Base-by-base conservation (phyloP, 2,329 filamentous ascomycete genomes). In the Pseudogymnoascus sp. region DNA sequence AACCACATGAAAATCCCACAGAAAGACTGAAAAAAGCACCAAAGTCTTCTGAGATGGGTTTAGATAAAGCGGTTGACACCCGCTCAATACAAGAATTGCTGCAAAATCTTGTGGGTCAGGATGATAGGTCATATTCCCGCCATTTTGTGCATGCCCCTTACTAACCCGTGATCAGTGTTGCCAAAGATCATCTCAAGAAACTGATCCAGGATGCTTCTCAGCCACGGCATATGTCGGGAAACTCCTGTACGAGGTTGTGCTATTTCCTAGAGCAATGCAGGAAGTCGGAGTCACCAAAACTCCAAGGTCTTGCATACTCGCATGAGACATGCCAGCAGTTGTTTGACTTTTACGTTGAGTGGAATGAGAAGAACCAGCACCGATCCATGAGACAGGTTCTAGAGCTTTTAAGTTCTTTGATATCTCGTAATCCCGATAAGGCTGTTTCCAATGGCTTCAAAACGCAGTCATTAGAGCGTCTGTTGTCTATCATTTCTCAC, bases 321-420 rank as follows among this genome's bases (percentile, higher is more conserved):
- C 71, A 76, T 63, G 68, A 74, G 30, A 78, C 80, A 3, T 77
- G 75, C 18, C 65, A 78, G 58, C 73, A 74, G 59, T 72, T 87
- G 22, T 85, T 86, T 72, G 75, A 80, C 60, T 86, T 85, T 67
- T 88, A 84, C 68, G 75, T 87, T 58, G 83, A 86, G 67, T 87
- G 84, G 83, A 86, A 85, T 66, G 84, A 87, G 67, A 82, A 82
- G 61, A 84, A 87, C 67, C 81, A 84, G 63, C 82, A 86, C 66
- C 77, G 84, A 9, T 84, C 84, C 36, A 82, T 87, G 80, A 81
- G 80, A 64, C 77, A 86, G 62, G 79, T 86, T 4, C 75, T 87
- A 33, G 84, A 87, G 65, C 73, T 85, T 18, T 72, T 86, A 20
- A 76, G 77, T 5, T 75, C 77, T 60, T 76, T 83, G 15, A 74